phyloP scores from a whole-genome alignment of 345 rosid genomes.

The Carallia brachiata region DNA sequence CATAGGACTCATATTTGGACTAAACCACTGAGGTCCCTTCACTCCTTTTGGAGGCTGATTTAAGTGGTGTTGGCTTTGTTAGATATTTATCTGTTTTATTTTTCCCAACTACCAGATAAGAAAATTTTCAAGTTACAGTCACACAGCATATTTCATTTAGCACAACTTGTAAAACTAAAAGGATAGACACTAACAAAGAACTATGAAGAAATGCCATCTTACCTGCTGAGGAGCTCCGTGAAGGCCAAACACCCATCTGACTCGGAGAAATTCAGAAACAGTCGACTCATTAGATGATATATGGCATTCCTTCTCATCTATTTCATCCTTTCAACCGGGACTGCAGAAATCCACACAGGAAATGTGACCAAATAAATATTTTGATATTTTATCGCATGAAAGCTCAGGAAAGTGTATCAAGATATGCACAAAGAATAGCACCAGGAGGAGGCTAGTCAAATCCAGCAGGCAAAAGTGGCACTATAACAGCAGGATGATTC shows the following conservation, averaged over 20 bases:
- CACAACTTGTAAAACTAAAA: not conserved
- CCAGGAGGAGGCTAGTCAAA: slow-evolving; percentile 46
- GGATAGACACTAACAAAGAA: not conserved
- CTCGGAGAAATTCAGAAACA: slow-evolving; percentile 62
- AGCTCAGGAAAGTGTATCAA: not conserved
- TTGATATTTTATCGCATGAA: too few relatives aligned
- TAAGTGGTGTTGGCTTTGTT: too few relatives aligned
- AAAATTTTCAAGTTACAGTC: too few relatives aligned
- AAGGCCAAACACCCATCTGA: slow-evolving; percentile 60
- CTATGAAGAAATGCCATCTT: slow-evolving; percentile 8
- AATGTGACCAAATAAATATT: slow-evolving; percentile 9
- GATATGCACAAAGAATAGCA: slow-evolving; percentile 22
- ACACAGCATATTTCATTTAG: not conserved
- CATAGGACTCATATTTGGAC: too few relatives aligned
- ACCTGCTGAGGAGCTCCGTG: slow-evolving; percentile 71
- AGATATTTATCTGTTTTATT: too few relatives aligned
- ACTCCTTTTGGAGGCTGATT: too few relatives aligned
- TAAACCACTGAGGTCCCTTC: too few relatives aligned
- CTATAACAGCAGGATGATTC: slow-evolving; percentile 61
- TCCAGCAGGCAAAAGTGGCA: slow-evolving; percentile 58
- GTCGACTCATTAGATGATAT: slow-evolving; percentile 52
- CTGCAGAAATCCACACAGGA: slow-evolving; percentile 32
- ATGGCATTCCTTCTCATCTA: slow-evolving; percentile 51
- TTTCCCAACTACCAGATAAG: too few relatives aligned
- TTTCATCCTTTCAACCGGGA: slow-evolving; percentile 25